A percentile compares a stretch with the other conserved stretches of the same genome.
Evolutionary conservation across 2,329 filamentous ascomycete species (phyloP).

Genomic region (Alternaria metachromatica): DNA sequence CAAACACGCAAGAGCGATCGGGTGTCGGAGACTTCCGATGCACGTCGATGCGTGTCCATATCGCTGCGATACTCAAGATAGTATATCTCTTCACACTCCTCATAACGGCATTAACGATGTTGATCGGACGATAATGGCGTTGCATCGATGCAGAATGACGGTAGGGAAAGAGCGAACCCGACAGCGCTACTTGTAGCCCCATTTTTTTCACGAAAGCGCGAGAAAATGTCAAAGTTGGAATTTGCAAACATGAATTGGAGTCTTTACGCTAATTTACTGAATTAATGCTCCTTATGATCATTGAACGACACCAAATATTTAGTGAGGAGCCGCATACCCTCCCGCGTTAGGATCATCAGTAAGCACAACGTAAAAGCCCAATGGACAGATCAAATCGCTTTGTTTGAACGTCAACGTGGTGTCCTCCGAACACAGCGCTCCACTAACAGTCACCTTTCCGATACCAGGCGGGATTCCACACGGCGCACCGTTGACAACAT

Average conservation of each 20-base stretch:
- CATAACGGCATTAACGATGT: background rate
- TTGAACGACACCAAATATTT: background rate
- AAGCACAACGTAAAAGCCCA: slow-evolving; percentile 36
- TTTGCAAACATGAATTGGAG: background rate
- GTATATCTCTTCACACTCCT: background rate
- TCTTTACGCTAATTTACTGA: background rate
- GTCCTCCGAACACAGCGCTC: slow-evolving; percentile 30
- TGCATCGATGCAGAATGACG: background rate
- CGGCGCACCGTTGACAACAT: slow-evolving; percentile 29
- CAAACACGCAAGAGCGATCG: background rate
- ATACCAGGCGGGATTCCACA: slow-evolving; percentile 29
- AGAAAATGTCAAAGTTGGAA: background rate
- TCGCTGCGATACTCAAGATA: background rate
- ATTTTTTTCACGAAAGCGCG: background rate
- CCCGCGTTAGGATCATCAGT: slow-evolving; percentile 26
- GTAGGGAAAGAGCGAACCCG: background rate
- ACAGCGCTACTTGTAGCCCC: background rate
- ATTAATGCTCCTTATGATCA: background rate
- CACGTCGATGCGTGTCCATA: too few relatives aligned
- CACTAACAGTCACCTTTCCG: slow-evolving; percentile 26
- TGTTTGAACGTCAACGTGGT: slow-evolving; percentile 31
- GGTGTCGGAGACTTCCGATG: background rate
- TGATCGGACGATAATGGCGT: background rate
- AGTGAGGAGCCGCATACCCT: background rate
- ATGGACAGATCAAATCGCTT: slow-evolving; percentile 26